Evolutionary conservation across 108 stramenopile species (phyloP).

Genomic region (Cyclostephanos tholiformis): DNA sequence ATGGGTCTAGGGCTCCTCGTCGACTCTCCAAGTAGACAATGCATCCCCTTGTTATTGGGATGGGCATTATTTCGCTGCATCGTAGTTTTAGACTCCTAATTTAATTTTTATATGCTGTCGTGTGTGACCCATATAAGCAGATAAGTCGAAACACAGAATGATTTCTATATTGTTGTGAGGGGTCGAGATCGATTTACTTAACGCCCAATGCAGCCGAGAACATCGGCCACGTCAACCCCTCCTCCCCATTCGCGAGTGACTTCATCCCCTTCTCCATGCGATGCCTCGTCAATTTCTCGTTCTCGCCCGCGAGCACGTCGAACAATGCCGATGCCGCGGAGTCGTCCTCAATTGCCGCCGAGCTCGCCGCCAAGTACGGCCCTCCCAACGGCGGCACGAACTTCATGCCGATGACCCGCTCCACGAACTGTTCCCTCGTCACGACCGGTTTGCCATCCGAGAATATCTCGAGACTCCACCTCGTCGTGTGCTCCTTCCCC

Average conservation of each 20-base stretch:
- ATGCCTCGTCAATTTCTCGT: conserved; percentile 70
- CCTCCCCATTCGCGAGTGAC: conserved; percentile 65
- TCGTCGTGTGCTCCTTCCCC: conserved; percentile 76
- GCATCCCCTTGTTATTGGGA: not conserved
- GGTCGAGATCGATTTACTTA: conserved; percentile 18
- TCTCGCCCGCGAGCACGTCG: conserved; percentile 67
- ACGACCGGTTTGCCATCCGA: conserved; percentile 56
- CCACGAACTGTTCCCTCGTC: conserved; percentile 69
- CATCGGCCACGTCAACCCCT: conserved; percentile 70
- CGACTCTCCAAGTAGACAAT: not conserved
- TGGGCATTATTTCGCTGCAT: not conserved
- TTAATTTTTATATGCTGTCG: not conserved
- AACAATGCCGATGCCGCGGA: conserved; percentile 56
- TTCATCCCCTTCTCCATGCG: conserved; percentile 71
- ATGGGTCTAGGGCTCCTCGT: too few relatives aligned
- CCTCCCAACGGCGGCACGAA: conserved; percentile 80
- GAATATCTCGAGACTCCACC: conserved; percentile 75
- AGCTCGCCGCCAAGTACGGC: conserved; percentile 65
- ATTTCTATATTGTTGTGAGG: not conserved
- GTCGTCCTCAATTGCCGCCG: conserved; percentile 62
- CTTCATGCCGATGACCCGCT: conserved; percentile 48
- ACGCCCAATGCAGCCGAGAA: conserved; percentile 63
- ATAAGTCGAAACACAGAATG: too few relatives aligned
- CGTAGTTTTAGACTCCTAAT: not conserved
- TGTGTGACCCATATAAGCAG: not conserved